Evolutionary conservation across 2,329 filamentous ascomycete species (phyloP).

Genomic region (Calonectria hongkongensis): DNA sequence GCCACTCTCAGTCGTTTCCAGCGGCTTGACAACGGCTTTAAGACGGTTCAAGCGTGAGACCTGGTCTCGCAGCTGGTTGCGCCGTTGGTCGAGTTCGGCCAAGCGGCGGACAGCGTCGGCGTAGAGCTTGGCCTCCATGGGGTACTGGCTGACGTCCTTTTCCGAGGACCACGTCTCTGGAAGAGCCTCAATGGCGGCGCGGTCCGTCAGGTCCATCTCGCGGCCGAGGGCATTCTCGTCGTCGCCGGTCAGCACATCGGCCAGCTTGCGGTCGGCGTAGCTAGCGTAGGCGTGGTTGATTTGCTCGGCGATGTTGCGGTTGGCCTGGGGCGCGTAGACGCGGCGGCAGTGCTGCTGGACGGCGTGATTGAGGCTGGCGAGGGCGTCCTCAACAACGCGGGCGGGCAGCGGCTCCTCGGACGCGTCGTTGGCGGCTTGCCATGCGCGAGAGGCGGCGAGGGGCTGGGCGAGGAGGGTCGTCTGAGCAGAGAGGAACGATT

Average conservation of each 20-base stretch:
- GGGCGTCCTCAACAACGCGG: slow-evolving; percentile 73
- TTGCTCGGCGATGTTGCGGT: slow-evolving; percentile 83
- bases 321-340: slow-evolving; percentile 81
- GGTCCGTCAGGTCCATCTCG: slow-evolving; percentile 67
- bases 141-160: slow-evolving; percentile 60
- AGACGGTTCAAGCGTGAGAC: slow-evolving; percentile 70
- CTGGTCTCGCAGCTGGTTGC: slow-evolving; percentile 60
- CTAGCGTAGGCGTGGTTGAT: slow-evolving; percentile 79
- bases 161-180: slow-evolving; percentile 68
- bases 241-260: slow-evolving; percentile 56
- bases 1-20: slow-evolving; percentile 54
- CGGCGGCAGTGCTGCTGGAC: slow-evolving; percentile 79
- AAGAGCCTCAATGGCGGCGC: slow-evolving; percentile 66
- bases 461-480: slow-evolving; percentile 78
- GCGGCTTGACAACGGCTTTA: slow-evolving; percentile 69
- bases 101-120: slow-evolving; percentile 70
- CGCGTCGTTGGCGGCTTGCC: slow-evolving; percentile 69
- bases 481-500: slow-evolving; percentile 77
- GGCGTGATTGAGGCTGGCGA: slow-evolving; percentile 76
- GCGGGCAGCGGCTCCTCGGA: slow-evolving; percentile 65
- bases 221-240: slow-evolving; percentile 59
- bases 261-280: slow-evolving; percentile 63
- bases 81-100: slow-evolving; percentile 66
- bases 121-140: slow-evolving; percentile 71
- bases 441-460: slow-evolving; percentile 72